phyloP scores from a whole-genome alignment of 192 early-diverging fungal genomes.

The Oehlia diaphana region DNA sequence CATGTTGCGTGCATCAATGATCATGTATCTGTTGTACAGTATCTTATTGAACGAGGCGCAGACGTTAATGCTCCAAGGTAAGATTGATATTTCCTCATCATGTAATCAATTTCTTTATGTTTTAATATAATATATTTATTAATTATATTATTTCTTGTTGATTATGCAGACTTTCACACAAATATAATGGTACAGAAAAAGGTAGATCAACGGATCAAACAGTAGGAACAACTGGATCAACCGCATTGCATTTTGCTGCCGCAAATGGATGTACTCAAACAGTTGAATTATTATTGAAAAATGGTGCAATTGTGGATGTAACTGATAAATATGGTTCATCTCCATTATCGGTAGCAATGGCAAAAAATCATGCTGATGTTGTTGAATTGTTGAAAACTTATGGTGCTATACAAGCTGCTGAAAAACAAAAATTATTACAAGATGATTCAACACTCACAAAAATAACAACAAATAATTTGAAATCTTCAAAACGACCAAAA shows the following conservation, averaged over 20 bases:
- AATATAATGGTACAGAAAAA: constrained; percentile 36
- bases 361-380: constrained; percentile 54
- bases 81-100: background rate
- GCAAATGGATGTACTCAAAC: constrained; percentile 69
- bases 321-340: constrained; percentile 62
- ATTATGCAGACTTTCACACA: constrained; percentile 25
- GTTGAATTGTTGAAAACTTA: constrained; percentile 20
- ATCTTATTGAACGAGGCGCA: constrained; percentile 70
- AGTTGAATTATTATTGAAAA: constrained; percentile 59
- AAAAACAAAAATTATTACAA: background rate
- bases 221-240: constrained; percentile 64
- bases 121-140: background rate
- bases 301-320: constrained; percentile 60
- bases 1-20: constrained; percentile 69
- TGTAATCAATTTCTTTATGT: background rate
- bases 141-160: background rate
- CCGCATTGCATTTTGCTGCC: constrained; percentile 82
- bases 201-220: constrained; percentile 36
- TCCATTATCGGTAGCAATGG: constrained; percentile 47
- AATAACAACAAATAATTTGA: background rate
- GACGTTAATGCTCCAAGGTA: constrained; percentile 63
- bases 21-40: constrained; percentile 61
- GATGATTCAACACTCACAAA: background rate
- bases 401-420: background rate
- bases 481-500: constrained; percentile 12